phyloP scores from a whole-genome alignment of 1,139 yeast species.

The Debaryomycetaceae sp. region DNA sequence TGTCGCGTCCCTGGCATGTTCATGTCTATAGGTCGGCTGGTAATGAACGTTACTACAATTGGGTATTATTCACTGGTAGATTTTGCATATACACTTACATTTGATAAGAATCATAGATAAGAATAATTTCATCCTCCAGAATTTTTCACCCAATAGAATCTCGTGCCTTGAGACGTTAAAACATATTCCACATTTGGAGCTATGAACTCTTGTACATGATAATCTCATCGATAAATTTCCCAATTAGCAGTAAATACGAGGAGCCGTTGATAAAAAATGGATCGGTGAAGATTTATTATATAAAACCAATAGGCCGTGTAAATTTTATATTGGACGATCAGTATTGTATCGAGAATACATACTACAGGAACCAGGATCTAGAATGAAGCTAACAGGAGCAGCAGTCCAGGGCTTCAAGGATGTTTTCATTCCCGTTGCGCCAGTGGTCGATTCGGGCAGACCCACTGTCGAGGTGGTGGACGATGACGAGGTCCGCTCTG shows the following conservation, averaged over 20 bases:
- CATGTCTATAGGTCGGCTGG: neutral
- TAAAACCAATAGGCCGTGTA: no score
- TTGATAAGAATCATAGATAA: neutral
- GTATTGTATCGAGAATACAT: no score
- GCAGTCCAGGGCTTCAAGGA: neutral
- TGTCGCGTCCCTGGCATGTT: neutral
- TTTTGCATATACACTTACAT: neutral
- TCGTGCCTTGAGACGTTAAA: neutral
- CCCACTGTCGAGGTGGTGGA: neutral
- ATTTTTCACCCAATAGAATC: neutral
- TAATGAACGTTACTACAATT: neutral
- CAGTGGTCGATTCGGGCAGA: neutral
- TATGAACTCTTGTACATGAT: no score
- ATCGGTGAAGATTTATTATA: neutral
- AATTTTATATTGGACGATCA: no score
- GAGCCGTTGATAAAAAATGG: neutral
- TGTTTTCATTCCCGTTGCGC: neutral
- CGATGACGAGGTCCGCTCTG: neutral
- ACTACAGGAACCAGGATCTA: neutral
- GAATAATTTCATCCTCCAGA: neutral
- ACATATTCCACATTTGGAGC: no score
- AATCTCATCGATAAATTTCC: neutral
- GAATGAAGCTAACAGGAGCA: neutral
- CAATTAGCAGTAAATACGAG: neutral
- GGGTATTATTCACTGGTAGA: neutral